Evolutionary conservation across 371 early-diverging fungal genomes (phyloP).

Genomic region (Mycotypha africana): DNA sequence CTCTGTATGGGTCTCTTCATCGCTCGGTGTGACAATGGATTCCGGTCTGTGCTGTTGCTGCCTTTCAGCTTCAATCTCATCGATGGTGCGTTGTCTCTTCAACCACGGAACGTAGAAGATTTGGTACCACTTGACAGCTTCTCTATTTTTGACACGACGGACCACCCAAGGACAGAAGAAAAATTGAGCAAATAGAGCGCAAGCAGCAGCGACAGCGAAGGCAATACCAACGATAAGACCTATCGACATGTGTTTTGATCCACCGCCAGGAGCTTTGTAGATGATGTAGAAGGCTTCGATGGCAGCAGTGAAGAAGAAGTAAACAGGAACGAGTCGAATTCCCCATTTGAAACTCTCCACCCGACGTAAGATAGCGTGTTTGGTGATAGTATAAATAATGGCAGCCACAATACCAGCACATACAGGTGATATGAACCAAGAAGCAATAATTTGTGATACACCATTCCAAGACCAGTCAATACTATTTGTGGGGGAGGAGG

Average conservation of each 20-base stretch:
- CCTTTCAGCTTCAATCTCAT: conserved; percentile 13
- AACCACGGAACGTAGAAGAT: conserved; percentile 52
- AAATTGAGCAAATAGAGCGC: conserved; percentile 43
- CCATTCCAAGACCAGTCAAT: conserved; percentile 74
- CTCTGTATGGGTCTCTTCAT: background rate
- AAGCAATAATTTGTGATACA: conserved; percentile 65
- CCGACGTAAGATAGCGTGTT: conserved; percentile 55
- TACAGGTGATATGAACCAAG: conserved; percentile 77
- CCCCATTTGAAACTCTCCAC: conserved; percentile 70
- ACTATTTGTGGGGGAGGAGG: no score
- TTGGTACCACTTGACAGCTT: conserved; percentile 68
- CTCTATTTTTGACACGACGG: conserved; percentile 58
- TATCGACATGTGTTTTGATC: conserved; percentile 27
- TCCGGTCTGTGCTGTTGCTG: conserved; percentile 11
- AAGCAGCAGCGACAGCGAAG: conserved; percentile 25
- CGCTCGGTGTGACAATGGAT: conserved; percentile 1
- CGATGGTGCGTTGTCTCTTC: conserved; percentile 32
- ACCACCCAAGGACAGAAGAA: conserved; percentile 63
- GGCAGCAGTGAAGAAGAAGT: conserved; percentile 66
- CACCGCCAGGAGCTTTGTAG: conserved; percentile 60
- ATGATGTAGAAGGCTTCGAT: conserved; percentile 75
- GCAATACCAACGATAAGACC: conserved; percentile 48
- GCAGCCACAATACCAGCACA: conserved; percentile 64
- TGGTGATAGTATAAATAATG: conserved; percentile 61
- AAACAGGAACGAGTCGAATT: conserved; percentile 73